Percentiles rank a stretch among this genome's conserved stretches.
These are phyloP conservation scores for Litchi chinensis DNA, from an alignment of 345 rosid species.

Conservation along the genomic window DNA sequence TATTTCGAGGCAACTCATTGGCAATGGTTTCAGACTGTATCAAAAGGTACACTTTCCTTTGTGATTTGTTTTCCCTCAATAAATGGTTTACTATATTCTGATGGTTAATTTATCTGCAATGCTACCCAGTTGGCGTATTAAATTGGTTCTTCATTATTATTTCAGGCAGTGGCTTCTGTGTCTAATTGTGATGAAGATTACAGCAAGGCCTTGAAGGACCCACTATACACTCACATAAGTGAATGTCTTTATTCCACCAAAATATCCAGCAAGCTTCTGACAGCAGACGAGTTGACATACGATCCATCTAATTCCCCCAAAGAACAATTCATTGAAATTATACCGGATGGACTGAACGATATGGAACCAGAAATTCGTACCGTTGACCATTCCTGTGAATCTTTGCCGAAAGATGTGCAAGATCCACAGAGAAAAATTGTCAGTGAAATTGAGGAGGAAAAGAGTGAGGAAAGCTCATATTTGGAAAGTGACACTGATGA, in stretches of 20 bases:
- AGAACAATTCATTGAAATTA: slow-evolving; percentile 24
- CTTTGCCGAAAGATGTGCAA: slow-evolving; percentile 12
- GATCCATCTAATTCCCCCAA: slow-evolving; percentile 18
- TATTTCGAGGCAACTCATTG: slow-evolving; percentile 83
- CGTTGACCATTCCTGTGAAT: slow-evolving; percentile 20
- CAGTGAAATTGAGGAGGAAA: slow-evolving; percentile 71
- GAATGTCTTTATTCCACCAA: slow-evolving; percentile 47
- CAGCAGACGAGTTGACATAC: slow-evolving; percentile 27
- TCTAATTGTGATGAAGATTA: slow-evolving; percentile 66
- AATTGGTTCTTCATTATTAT: slow-evolving; percentile 13
- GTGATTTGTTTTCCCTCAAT: slow-evolving; percentile 9
- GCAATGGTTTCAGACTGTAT: slow-evolving; percentile 87
- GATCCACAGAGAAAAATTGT: slow-evolving; percentile 33
- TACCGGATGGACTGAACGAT: slow-evolving; percentile 4
- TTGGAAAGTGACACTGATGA: slow-evolving; percentile 59
- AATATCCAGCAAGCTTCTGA: slow-evolving; percentile 28
- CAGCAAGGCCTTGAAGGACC: slow-evolving; percentile 59
- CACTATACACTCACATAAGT: slow-evolving; percentile 60
- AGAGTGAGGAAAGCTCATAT: slow-evolving; percentile 26
- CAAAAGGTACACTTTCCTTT: slow-evolving; percentile 57
- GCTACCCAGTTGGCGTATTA: slow-evolving; percentile 4
- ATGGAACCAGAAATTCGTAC: slow-evolving; percentile 22
- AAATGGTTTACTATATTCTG: slow-evolving; percentile 4
- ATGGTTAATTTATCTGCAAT: neutral
- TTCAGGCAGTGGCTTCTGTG: slow-evolving; percentile 73